Evolutionary conservation across 441 rosid species (phyloP).

Genomic region (Gossypium schwendimanii): DNA sequence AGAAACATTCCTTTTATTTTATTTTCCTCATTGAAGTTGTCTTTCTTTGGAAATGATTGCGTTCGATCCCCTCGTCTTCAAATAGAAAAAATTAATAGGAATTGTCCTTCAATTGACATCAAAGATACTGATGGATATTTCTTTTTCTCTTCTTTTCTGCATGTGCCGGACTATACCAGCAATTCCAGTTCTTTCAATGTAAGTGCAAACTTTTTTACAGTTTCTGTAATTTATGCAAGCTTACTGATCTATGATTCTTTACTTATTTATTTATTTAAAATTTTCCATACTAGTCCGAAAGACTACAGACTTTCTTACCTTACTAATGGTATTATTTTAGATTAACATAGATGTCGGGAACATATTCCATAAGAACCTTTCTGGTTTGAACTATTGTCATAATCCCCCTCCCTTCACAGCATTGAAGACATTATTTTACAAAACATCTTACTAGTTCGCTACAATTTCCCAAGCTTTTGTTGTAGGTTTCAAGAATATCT

Average conservation of each 20-base stretch:
- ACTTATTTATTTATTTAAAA: not conserved
- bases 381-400: not conserved
- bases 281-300: not conserved
- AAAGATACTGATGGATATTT: constrained; percentile 29
- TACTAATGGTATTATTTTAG: not conserved
- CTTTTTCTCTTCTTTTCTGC: constrained; percentile 32
- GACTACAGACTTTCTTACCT: not conserved
- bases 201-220: constrained; percentile 30
- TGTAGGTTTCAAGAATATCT: not conserved
- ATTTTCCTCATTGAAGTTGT: not conserved
- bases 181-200: constrained; percentile 94
- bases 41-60: not conserved
- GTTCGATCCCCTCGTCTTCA: not conserved
- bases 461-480: not conserved
- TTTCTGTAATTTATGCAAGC: not conserved
- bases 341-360: not conserved
- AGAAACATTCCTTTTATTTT: not conserved
- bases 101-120: not conserved
- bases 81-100: not conserved
- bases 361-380: not conserved
- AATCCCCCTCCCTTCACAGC: not conserved
- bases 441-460: not conserved
- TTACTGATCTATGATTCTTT: not conserved
- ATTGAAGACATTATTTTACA: not conserved
- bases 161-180: constrained; percentile 52